Evolutionary conservation across 2,329 filamentous ascomycete species (phyloP).

Genomic region (Gaeumannomyces sp.): DNA sequence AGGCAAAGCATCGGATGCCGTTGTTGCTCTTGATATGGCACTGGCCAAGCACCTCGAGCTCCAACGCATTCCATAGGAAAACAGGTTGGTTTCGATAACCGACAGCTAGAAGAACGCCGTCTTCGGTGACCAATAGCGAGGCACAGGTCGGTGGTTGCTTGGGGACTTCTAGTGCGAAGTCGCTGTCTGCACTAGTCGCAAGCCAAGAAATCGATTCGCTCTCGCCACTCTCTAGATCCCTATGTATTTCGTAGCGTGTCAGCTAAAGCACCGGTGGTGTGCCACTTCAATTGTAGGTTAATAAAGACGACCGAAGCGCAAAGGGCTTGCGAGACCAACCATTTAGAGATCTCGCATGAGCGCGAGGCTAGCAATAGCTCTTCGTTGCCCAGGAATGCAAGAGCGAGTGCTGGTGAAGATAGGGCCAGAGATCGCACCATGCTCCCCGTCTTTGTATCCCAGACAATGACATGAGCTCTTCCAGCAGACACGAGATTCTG

Average conservation of each 20-base stretch:
- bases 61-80: constrained; percentile 20
- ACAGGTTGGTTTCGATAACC: constrained; percentile 20
- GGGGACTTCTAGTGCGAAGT: constrained; percentile 10
- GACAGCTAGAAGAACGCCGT: constrained; percentile 17
- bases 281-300: too few species aligned
- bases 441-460: neutral
- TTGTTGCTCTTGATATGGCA: constrained; percentile 16
- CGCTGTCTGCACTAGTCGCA: constrained; percentile 10
- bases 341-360: neutral
- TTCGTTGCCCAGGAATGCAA: neutral
- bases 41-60: constrained; percentile 14
- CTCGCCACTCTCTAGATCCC: neutral
- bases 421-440: neutral
- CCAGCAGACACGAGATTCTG: constrained; percentile 19
- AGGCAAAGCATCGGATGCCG: constrained; percentile 21
- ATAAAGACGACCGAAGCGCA: neutral
- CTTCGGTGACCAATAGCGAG: constrained; percentile 12
- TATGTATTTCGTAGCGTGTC: neutral
- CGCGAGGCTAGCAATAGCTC: neutral
- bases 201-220: constrained; percentile 8
- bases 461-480: neutral
- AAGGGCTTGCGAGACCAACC: neutral
- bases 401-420: neutral
- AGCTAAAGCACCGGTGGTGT: too few species aligned
- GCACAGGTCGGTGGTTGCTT: constrained; percentile 14